phyloP scores from a whole-genome alignment of 805 yeast genomes.

The Zygoascus biomembranicola region DNA sequence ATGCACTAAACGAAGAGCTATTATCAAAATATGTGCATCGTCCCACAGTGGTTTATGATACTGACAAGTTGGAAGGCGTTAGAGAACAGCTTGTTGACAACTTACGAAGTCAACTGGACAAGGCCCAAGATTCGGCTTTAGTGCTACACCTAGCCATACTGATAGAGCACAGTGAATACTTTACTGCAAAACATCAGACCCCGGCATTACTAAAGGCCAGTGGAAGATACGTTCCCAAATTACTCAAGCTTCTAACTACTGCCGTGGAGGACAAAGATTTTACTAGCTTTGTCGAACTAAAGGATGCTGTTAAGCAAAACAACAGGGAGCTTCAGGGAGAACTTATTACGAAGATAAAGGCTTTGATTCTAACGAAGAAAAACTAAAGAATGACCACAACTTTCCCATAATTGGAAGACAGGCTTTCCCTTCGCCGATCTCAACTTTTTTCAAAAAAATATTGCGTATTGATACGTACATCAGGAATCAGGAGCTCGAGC shows the following conservation, averaged over 20 bases:
- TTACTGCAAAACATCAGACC: constrained; percentile 4
- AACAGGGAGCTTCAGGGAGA: neutral
- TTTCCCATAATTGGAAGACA: neutral
- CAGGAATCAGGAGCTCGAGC: neutral
- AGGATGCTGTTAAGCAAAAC: constrained; percentile 9
- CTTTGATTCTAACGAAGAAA: neutral
- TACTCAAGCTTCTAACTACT: constrained; percentile 17
- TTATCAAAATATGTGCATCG: constrained; percentile 10
- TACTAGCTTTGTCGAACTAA: constrained; percentile 17
- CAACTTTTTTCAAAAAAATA: neutral
- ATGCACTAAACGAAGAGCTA: constrained; percentile 18
- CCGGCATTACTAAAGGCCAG: constrained; percentile 19
- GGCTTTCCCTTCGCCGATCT: too few species aligned
- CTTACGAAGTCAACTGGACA: constrained; percentile 9
- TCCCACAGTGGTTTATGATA: neutral
- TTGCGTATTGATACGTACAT: neutral
- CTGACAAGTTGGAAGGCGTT: neutral
- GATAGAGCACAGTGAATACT: constrained; percentile 11
- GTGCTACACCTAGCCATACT: constrained; percentile 22
- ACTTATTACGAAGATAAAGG: neutral
- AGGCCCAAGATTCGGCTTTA: constrained; percentile 19
- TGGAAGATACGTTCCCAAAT: constrained; percentile 26
- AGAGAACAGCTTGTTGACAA: constrained; percentile 5
- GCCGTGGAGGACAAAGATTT: constrained; percentile 4
- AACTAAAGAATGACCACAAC: neutral